Percentiles rank a stretch among this genome's conserved stretches.
Conservation (phyloP, 2,329 filamentous ascomycete genomes). For the Clarireedia homoeocarpa region DNA sequence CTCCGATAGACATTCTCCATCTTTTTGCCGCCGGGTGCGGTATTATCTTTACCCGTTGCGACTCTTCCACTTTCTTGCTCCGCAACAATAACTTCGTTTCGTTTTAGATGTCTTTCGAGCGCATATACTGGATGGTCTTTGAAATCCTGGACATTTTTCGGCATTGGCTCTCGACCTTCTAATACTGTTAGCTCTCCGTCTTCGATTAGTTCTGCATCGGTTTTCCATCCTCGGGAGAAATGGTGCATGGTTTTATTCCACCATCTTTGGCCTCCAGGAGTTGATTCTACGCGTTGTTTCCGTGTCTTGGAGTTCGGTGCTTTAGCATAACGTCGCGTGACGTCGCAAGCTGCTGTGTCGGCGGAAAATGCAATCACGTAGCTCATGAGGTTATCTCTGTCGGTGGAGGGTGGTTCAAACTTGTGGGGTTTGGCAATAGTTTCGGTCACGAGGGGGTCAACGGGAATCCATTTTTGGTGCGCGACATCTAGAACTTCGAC, state of each 20-base stretch:
- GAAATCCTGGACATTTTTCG: constrained; percentile 77
- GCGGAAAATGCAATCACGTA: constrained; percentile 85
- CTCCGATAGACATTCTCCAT: constrained; percentile 79
- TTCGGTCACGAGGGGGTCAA: constrained; percentile 77
- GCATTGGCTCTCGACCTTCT: constrained; percentile 74
- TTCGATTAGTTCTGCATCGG: constrained; percentile 77
- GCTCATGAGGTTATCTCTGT: constrained; percentile 65
- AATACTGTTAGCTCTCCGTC: constrained; percentile 64
- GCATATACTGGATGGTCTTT: constrained; percentile 80
- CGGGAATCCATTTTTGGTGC: constrained; percentile 83
- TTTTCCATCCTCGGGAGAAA: constrained; percentile 37
- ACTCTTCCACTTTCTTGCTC: constrained; percentile 70
- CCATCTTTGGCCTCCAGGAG: constrained; percentile 44
- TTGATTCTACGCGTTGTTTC: constrained; percentile 65
- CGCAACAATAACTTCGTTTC: constrained; percentile 72
- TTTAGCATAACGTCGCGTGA: constrained; percentile 82
- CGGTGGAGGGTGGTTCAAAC: constrained; percentile 76
- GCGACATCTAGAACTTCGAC: constrained; percentile 82
- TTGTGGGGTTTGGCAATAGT: constrained; percentile 67
- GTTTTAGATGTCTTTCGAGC: constrained; percentile 73
- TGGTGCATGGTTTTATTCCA: constrained; percentile 44
- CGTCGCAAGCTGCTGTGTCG: constrained; percentile 70
- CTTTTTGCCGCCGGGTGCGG: constrained; percentile 23
- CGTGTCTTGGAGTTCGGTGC: constrained; percentile 87
- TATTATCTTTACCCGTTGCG: constrained; percentile 50